Percentiles rank a stretch among this genome's conserved stretches.
These are phyloP conservation scores for Trametes sp. DNA, from an alignment of 1,284 basidiomycete genomes.

Conservation along the genomic window DNA sequence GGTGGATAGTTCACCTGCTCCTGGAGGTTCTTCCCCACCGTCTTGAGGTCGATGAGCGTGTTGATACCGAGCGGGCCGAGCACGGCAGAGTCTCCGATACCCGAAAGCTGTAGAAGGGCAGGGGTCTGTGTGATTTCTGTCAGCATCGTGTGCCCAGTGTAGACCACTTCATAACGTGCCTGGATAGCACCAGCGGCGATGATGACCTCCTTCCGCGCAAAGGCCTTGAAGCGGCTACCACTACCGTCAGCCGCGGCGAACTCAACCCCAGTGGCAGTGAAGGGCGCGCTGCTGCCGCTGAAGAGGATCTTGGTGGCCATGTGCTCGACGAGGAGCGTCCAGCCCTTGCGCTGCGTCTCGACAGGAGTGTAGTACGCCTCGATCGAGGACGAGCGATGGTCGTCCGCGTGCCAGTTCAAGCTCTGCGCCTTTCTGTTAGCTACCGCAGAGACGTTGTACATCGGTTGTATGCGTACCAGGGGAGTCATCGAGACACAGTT, in stretches of 20 bases:
- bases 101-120: conserved; percentile 52
- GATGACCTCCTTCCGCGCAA: conserved; percentile 62
- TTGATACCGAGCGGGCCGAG: conserved; percentile 49
- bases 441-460: too few relatives aligned
- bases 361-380: conserved; percentile 52
- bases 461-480: conserved; percentile 45
- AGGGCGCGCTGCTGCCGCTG: conserved; percentile 45
- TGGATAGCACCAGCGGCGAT: conserved; percentile 53
- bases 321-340: conserved; percentile 47
- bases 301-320: conserved; percentile 65
- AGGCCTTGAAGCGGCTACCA: conserved; percentile 38
- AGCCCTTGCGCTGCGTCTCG: conserved; percentile 42
- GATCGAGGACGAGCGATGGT: conserved; percentile 49
- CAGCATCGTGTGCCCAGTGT: too few relatives aligned
- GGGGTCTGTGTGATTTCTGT: conserved; percentile 39
- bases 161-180: background rate
- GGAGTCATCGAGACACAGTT: conserved; percentile 65
- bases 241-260: conserved; percentile 47
- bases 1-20: too few relatives aligned
- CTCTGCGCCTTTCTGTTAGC: conserved; percentile 31
- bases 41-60: conserved; percentile 47
- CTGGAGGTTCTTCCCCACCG: conserved; percentile 56
- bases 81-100: conserved; percentile 51
- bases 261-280: conserved; percentile 61
- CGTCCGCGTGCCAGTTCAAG: conserved; percentile 42